A percentile compares a stretch with the other conserved stretches of the same genome.
Conservation (phyloP, 129 eudicot genomes). For the Saussurea involucrata region DNA sequence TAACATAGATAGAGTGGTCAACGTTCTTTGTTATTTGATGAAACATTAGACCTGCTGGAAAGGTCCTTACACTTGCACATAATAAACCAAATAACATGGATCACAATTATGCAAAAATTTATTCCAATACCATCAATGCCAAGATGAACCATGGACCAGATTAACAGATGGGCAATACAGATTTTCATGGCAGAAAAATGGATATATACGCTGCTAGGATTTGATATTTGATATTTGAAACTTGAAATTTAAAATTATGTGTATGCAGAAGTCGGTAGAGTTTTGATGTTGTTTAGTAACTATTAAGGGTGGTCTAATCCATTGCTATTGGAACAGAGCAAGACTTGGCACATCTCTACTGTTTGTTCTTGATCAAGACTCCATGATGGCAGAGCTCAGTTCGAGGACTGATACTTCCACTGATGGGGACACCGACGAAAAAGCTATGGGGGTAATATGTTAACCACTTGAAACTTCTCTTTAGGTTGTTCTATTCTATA, state of each 20-base stretch:
- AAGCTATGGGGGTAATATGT: constrained; percentile 27
- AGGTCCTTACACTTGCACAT: not conserved
- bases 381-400: constrained; percentile 58
- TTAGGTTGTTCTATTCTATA: not conserved
- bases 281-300: not conserved
- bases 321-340: not conserved
- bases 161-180: not conserved
- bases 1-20: not conserved
- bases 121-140: not conserved
- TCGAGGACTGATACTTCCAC: constrained; percentile 65
- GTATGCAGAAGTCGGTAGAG: not conserved
- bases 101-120: not conserved
- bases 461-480: not conserved
- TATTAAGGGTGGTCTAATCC: not conserved
- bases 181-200: not conserved
- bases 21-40: not conserved
- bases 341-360: not conserved
- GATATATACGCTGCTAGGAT: not conserved
- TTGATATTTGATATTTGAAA: no score
- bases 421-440: constrained; percentile 57
- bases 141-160: not conserved
- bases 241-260: not conserved
- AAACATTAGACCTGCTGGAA: not conserved
- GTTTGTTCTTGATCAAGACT: constrained; percentile 11
- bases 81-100: not conserved